phyloP scores from a whole-genome alignment of 805 yeast genomes.

The Candida glaebosa region DNA sequence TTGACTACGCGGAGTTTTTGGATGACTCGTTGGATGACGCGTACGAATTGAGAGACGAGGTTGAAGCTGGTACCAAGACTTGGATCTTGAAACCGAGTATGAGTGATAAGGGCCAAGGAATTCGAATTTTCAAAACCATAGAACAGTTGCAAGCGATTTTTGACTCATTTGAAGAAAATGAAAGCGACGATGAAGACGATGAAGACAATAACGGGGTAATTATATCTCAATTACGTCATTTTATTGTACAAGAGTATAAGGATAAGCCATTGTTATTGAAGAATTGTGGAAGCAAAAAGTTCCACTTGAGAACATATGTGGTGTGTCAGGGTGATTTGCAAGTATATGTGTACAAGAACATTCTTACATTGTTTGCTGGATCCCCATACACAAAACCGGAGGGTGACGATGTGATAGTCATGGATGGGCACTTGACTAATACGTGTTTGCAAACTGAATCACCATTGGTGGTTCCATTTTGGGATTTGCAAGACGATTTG shows the following conservation, averaged over 20 bases:
- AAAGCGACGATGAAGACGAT: conserved; percentile 51
- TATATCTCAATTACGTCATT: conserved; percentile 85
- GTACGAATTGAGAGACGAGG: conserved; percentile 79
- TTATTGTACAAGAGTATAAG: conserved; percentile 82
- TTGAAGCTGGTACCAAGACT: conserved; percentile 56
- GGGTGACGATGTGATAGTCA: conserved; percentile 30
- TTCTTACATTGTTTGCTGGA: conserved; percentile 80
- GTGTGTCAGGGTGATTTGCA: conserved; percentile 68
- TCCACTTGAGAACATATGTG: conserved; percentile 86
- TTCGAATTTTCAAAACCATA: conserved; percentile 71
- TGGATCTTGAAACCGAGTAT: conserved; percentile 96
- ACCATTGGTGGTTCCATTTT: conserved; percentile 62
- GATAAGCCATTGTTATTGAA: conserved; percentile 62
- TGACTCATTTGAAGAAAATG: conserved; percentile 80
- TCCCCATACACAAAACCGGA: conserved; percentile 39
- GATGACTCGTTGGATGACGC: conserved; percentile 93
- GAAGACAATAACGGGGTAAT: conserved; percentile 60
- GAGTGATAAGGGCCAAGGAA: conserved; percentile 98
- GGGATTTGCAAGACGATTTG: conserved; percentile 41
- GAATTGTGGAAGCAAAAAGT: conserved; percentile 64
- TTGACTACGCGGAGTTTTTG: conserved; percentile 93
- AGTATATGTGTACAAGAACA: conserved; percentile 76
- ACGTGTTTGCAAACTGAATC: conserved; percentile 75
- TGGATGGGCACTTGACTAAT: conserved; percentile 84
- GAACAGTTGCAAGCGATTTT: conserved; percentile 81